Evolutionary conservation across 352 stramenopile species (phyloP).

Genomic region (Phytopythium chamaehyphon): DNA sequence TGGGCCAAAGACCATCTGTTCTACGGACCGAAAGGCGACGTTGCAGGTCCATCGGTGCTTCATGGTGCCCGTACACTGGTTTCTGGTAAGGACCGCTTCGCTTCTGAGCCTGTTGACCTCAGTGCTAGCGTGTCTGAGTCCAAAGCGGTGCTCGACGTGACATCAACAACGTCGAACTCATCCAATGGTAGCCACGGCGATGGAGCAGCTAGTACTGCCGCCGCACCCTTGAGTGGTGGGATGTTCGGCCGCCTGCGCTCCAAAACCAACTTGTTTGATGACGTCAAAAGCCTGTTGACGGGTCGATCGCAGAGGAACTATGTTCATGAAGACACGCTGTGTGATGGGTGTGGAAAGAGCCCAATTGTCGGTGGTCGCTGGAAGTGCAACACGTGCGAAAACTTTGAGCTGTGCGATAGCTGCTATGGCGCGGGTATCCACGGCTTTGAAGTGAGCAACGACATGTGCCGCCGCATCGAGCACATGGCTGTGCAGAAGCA

Average conservation of each 20-base stretch:
- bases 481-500: conserved; percentile 49
- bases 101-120: conserved; percentile 58
- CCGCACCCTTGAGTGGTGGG: conserved; percentile 16
- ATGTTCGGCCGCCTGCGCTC: conserved; percentile 48
- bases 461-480: conserved; percentile 65
- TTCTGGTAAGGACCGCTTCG: conserved; percentile 42
- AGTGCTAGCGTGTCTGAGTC: conserved; percentile 48
- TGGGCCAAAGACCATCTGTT: conserved; percentile 65
- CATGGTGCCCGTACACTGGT: conserved; percentile 34
- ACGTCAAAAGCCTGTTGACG: conserved; percentile 51
- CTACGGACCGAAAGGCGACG: conserved; percentile 60
- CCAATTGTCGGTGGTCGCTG: conserved; percentile 75
- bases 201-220: conserved; percentile 10
- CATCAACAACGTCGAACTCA: conserved; percentile 3
- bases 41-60: conserved; percentile 53
- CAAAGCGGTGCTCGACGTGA: conserved; percentile 46
- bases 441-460: conserved; percentile 65
- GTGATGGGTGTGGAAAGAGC: conserved; percentile 70
- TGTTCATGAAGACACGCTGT: conserved; percentile 76
- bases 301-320: conserved; percentile 56
- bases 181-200: conserved; percentile 15
- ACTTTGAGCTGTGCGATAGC: conserved; percentile 58
- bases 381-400: conserved; percentile 72
- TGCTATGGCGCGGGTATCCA: conserved; percentile 71
- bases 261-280: conserved; percentile 48